Evolutionary conservation across 805 yeast species (phyloP).

Genomic region (Myxozyma melibiosi): DNA sequence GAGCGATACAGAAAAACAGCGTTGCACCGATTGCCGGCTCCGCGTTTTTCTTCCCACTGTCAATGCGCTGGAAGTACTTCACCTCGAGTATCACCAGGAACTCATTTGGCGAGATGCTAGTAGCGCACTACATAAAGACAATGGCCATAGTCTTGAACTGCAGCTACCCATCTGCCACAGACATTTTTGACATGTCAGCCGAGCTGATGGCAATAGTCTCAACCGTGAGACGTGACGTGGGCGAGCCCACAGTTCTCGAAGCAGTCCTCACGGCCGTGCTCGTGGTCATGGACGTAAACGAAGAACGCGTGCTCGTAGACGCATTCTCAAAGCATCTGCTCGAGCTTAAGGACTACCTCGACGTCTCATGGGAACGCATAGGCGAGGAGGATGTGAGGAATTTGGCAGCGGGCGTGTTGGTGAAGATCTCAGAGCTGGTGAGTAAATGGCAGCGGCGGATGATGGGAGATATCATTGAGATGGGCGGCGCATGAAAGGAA

Average conservation of each 20-base stretch:
- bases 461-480: constrained; percentile 18
- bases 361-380: constrained; percentile 39
- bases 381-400: constrained; percentile 40
- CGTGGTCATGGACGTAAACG: constrained; percentile 40
- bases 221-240: constrained; percentile 12
- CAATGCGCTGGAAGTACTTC: constrained; percentile 49
- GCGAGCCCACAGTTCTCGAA: constrained; percentile 37
- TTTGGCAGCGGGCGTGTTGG: constrained; percentile 42
- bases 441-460: constrained; percentile 35
- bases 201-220: constrained; percentile 47
- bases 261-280: constrained; percentile 40
- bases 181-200: constrained; percentile 57
- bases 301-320: constrained; percentile 33
- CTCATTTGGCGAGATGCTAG: constrained; percentile 53
- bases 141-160: constrained; percentile 58
- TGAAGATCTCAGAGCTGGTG: constrained; percentile 36
- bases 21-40: constrained; percentile 51
- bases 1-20: constrained; percentile 34
- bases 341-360: constrained; percentile 40
- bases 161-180: constrained; percentile 57
- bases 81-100: constrained; percentile 53
- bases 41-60: constrained; percentile 57
- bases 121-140: constrained; percentile 62
- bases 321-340: constrained; percentile 39
- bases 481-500: no score